Percentiles rank a stretch among this genome's conserved stretches.
These are phyloP conservation scores for Bolboschoenus planiculmis DNA, from an alignment of 176 grass and related monocot genomes.

Conservation along the genomic window DNA sequence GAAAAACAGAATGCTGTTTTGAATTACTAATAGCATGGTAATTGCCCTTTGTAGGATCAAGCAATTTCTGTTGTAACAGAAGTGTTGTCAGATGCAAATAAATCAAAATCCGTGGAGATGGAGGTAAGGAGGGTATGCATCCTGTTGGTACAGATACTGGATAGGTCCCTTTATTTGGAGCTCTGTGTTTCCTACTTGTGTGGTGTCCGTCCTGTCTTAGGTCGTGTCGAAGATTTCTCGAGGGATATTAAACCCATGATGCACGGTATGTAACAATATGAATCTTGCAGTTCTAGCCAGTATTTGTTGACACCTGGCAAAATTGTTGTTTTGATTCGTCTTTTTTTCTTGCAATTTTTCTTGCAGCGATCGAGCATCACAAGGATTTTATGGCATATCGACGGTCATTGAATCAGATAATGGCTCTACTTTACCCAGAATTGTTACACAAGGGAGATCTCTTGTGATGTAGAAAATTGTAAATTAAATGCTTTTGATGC, in stretches of 20 bases:
- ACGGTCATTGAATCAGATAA: constrained; percentile 47
- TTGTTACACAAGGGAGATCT: constrained; percentile 37
- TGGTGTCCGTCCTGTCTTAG: constrained; percentile 78
- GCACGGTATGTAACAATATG: constrained; percentile 38
- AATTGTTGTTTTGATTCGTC: background rate
- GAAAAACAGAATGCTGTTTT: background rate
- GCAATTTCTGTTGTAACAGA: constrained; percentile 72
- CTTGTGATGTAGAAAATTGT: constrained; percentile 32
- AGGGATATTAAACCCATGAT: constrained; percentile 65
- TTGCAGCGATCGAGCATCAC: constrained; percentile 48
- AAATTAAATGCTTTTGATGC: constrained; percentile 11
- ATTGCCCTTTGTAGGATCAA: constrained; percentile 63
- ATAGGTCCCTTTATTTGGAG: constrained; percentile 76
- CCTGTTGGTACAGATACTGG: constrained; percentile 59
- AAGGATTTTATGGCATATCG: constrained; percentile 41
- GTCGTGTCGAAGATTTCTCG: constrained; percentile 77
- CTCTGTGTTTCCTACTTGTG: constrained; percentile 73
- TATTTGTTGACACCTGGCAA: background rate
- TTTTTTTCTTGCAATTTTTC: background rate
- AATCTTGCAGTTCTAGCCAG: background rate
- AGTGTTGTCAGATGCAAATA: constrained; percentile 44
- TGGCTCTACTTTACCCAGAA: constrained; percentile 44
- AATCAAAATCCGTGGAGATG: constrained; percentile 27
- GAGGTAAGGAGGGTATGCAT: constrained; percentile 42
- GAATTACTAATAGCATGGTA: background rate